Evolutionary conservation across 2,329 filamentous ascomycete species (phyloP), one percentile per base, ranked within the genome.

Genomic region (Claviceps monticola): DNA sequence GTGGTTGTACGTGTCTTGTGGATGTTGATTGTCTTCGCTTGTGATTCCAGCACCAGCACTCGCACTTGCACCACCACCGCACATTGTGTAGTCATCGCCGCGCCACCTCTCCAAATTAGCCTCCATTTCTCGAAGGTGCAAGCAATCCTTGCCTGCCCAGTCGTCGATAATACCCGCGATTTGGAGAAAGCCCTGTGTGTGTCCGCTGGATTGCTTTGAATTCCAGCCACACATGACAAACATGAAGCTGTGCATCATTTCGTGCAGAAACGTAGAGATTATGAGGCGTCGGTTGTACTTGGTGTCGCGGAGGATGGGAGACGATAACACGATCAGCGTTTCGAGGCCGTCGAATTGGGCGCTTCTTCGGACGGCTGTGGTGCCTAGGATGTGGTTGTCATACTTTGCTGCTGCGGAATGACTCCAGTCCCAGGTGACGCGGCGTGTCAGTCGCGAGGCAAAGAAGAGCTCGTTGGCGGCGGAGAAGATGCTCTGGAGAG

Each of bases 201-300:
- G 80, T 0, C 80, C 80, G 11, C 79, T 79, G 43, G 71, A 68
- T 23, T 70, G 66, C 38, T 73, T 67, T 0, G 79, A 79, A 44
- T 73, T 70, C 60, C 80, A 76, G 4, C 80, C 80, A 57, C 79
- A 82, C 49, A 68, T 70, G 52, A 84, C 74, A 56, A 84, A 84
- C 16, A 84, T 67, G 59, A 82, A 84, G 63, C 79, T 80, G 64
- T 84, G 80, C 47, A 84, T 80, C 57, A 83, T 73, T 64, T 84
- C 81, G 60, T 84, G 81, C 46, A 84, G 60, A 56, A 84, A 83
- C 0, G 80, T 81, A 6, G 77, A 79, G 48, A 84, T 80, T 51
- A 84, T 71, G 16, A 84, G 68, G 6, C 78, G 71, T 5, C 80
- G 68, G 60, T 79, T 80, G 62, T 80, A 84, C 48, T 68, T 71